phyloP scores from a whole-genome alignment of 73 alveolate genomes.

The Paramecium pentaurelia region DNA sequence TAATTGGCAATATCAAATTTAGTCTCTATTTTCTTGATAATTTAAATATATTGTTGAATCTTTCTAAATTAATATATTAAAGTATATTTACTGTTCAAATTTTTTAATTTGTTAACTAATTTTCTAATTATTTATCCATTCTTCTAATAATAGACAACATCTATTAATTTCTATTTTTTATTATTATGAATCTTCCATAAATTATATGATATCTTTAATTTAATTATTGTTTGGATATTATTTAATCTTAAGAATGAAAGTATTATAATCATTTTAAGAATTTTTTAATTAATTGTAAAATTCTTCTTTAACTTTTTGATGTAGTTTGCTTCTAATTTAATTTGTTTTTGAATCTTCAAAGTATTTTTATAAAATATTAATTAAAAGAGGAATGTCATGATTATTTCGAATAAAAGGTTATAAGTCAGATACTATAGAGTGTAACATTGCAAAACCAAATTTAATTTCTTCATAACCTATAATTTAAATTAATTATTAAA shows the following conservation, averaged over 20 bases:
- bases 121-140: not conserved
- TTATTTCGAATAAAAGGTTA: not conserved
- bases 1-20: not conserved
- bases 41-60: not conserved
- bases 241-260: not conserved
- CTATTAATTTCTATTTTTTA: not conserved
- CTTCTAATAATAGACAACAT: not conserved
- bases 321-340: not conserved
- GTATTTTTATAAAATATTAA: not conserved
- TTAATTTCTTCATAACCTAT: not conserved
- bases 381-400: not conserved
- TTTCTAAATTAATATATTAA: not conserved
- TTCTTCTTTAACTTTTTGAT: not conserved
- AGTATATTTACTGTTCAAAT: not conserved
- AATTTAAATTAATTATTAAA: not conserved
- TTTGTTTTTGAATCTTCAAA: not conserved
- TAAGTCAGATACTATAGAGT: not conserved
- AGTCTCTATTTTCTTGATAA: not conserved
- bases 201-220: not conserved
- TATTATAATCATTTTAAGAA: not conserved
- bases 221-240: not conserved
- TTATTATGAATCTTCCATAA: not conserved
- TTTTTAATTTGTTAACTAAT: not conserved
- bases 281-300: not conserved
- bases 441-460: not conserved